Evolutionary conservation across 2,329 filamentous ascomycete genomes (phyloP).

Genomic region (Zarea fungicola): DNA sequence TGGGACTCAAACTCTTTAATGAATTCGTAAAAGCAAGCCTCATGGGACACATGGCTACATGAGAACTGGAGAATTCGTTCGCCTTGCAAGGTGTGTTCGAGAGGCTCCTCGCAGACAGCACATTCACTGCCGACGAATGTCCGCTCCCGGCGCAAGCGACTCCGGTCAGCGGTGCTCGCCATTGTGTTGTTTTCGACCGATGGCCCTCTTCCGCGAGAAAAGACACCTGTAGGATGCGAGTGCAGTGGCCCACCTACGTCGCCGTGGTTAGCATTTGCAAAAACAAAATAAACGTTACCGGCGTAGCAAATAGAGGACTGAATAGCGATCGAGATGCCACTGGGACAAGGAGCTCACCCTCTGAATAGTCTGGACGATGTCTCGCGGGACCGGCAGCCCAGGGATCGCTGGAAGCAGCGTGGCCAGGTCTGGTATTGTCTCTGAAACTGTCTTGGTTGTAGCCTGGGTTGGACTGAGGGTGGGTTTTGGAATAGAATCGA

Average conservation of each 20-base stretch:
- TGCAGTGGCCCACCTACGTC: constrained; percentile 7
- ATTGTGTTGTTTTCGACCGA: constrained; percentile 38
- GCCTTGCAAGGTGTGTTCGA: constrained; percentile 90
- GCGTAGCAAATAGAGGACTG: no score
- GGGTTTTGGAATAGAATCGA: constrained; percentile 27
- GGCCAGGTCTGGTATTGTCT: constrained; percentile 10
- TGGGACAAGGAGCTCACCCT: neutral
- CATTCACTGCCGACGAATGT: constrained; percentile 95
- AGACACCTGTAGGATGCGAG: constrained; percentile 21
- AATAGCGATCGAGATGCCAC: no score
- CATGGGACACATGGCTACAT: constrained; percentile 94
- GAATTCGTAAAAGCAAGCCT: constrained; percentile 98
- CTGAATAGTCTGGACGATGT: constrained; percentile 1
- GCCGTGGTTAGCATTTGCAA: neutral
- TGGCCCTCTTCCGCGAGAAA: constrained; percentile 18
- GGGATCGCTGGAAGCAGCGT: neutral
- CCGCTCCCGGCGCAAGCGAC: constrained; percentile 76
- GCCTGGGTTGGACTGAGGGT: constrained; percentile 11
- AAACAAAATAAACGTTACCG: neutral
- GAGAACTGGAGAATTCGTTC: constrained; percentile 94
- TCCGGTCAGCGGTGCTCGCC: constrained; percentile 57
- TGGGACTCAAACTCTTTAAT: constrained; percentile 92
- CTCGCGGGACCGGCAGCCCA: constrained; percentile 6
- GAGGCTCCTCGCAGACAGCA: constrained; percentile 90
- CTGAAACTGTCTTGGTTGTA: constrained; percentile 10